phyloP scores from a whole-genome alignment of 371 early-diverging fungal genomes.

The Syncephalis fuscata region DNA sequence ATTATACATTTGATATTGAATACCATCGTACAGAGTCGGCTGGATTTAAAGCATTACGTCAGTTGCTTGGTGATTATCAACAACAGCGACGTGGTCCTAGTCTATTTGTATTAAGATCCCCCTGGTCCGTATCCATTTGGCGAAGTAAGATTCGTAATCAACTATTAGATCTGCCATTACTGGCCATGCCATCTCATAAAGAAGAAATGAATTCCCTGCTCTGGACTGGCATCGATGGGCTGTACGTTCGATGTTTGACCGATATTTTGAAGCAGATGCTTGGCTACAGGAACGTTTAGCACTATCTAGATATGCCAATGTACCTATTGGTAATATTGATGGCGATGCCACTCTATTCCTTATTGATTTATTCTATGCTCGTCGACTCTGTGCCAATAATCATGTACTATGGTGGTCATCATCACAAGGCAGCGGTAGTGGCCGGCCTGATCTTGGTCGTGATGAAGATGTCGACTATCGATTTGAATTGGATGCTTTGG shows the following conservation, averaged over 20 bases:
- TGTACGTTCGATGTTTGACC: slow-evolving; percentile 43
- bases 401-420: slow-evolving; percentile 87
- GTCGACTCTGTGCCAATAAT: slow-evolving; percentile 49
- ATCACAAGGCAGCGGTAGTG: slow-evolving; percentile 7
- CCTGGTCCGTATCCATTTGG: background rate
- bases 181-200: slow-evolving; percentile 12
- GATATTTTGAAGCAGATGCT: slow-evolving; percentile 46
- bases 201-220: slow-evolving; percentile 44
- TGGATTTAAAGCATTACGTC: background rate
- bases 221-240: slow-evolving; percentile 74
- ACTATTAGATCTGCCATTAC: slow-evolving; percentile 48
- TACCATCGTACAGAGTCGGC: slow-evolving; percentile 1
- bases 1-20: too few relatives aligned
- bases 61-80: background rate
- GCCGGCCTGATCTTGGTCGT: slow-evolving; percentile 80
- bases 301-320: slow-evolving; percentile 65
- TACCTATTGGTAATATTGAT: slow-evolving; percentile 83
- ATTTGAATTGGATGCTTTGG: slow-evolving; percentile 22
- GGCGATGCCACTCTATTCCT: slow-evolving; percentile 60
- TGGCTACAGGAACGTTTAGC: slow-evolving; percentile 59
- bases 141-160: too few relatives aligned
- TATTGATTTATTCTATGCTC: slow-evolving; percentile 69
- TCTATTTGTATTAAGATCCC: background rate
- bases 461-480: slow-evolving; percentile 64
- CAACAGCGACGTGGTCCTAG: background rate